These are phyloP conservation scores for Colletotrichum phormii DNA, from an alignment of 2,329 filamentous ascomycete species.

Conservation along the genomic window DNA sequence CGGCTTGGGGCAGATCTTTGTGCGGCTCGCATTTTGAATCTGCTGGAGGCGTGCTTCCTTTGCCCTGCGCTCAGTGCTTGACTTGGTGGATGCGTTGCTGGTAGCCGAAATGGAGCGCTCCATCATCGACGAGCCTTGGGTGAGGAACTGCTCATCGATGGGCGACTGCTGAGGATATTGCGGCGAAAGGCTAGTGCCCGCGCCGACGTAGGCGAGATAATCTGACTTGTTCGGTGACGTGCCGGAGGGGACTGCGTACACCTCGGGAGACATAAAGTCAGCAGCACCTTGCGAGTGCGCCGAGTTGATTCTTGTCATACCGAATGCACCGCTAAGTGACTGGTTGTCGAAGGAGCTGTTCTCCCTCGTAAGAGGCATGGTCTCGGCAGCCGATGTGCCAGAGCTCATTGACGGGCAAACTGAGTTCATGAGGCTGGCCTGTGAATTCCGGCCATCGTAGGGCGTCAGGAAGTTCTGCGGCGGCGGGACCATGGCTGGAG, in stretches of 20 bases:
- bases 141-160: conserved; percentile 44
- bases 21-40: conserved; percentile 53
- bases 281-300: conserved; percentile 47
- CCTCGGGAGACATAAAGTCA: conserved; percentile 41
- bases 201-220: conserved; percentile 49
- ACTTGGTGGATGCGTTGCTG: conserved; percentile 58
- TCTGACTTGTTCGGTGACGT: conserved; percentile 45
- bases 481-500: conserved; percentile 40
- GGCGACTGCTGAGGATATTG: conserved; percentile 46
- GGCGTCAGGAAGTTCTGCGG: conserved; percentile 40
- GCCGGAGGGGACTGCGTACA: conserved; percentile 36
- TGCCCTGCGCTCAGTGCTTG: conserved; percentile 56
- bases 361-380: conserved; percentile 55
- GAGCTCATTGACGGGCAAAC: conserved; percentile 58
- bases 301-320: conserved; percentile 54
- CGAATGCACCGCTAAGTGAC: conserved; percentile 43
- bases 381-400: conserved; percentile 52
- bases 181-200: conserved; percentile 50
- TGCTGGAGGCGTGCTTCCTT: conserved; percentile 61
- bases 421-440: conserved; percentile 46
- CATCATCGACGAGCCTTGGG: conserved; percentile 51
- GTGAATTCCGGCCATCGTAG: conserved; percentile 35
- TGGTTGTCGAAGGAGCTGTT: conserved; percentile 52
- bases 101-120: conserved; percentile 60
- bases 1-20: conserved; percentile 59